Conservation (phyloP, 805 yeast genomes). For the Saccharomyces paradoxus region DNA sequence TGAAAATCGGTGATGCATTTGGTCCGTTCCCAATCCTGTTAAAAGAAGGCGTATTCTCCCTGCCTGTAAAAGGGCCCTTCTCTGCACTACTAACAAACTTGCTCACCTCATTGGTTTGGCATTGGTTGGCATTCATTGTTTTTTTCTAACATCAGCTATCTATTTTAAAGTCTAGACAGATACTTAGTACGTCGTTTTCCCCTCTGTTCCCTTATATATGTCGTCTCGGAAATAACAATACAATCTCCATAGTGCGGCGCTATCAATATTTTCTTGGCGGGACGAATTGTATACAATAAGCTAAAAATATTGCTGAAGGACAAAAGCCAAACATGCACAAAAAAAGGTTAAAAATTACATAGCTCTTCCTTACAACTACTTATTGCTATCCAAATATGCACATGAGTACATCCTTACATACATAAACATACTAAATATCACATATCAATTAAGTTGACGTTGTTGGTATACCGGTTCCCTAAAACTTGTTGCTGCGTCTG, state of each 20-base stretch:
- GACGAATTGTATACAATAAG: background rate
- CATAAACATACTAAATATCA: background rate
- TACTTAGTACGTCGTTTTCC: background rate
- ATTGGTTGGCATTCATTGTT: background rate
- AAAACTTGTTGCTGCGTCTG: slow-evolving; percentile 10
- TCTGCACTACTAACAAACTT: background rate
- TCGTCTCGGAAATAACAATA: background rate
- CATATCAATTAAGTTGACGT: slow-evolving; percentile 2
- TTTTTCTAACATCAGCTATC: background rate
- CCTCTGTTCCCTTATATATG: background rate
- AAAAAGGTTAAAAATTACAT: background rate
- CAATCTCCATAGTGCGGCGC: background rate
- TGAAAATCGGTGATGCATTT: background rate
- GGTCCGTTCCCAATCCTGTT: background rate
- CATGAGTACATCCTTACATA: background rate
- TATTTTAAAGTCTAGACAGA: background rate
- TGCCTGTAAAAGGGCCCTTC: background rate
- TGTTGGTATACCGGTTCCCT: background rate
- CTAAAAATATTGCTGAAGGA: background rate
- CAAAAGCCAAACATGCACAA: background rate
- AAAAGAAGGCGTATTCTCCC: background rate
- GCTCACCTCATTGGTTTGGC: background rate
- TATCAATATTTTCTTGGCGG: background rate
- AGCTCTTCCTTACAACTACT: background rate
- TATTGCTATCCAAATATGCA: background rate